Base-by-base conservation (phyloP, 164 flowering plant genomes). In the Macadamia integrifolia region DNA sequence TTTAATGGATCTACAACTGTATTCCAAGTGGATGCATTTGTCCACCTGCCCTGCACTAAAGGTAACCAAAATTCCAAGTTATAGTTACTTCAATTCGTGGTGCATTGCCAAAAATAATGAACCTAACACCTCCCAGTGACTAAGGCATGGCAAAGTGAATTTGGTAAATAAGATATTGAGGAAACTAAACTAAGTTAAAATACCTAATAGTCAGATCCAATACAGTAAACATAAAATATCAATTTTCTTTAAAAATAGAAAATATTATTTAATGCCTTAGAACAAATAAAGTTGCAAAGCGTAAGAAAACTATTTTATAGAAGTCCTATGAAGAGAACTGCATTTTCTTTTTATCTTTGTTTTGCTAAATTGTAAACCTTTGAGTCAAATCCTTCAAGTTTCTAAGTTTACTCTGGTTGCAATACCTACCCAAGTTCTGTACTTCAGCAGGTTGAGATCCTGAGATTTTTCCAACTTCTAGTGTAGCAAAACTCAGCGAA, bases 31-130 rank as follows among this genome's bases (percentile, higher is more conserved):
- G 92, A 81, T 28, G 98, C 75, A 64, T 72, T 71, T 6, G 66
- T 78, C 99, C 99, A 95, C 62, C 82, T 87, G 6, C 99, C 99
- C 83, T 92, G 92, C 80, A 92, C 99, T 91, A 69, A 49, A 75
- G 63, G 58, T 9, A 53, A 42, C 57, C 50, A 66, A 64, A 58
- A 74, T 14, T 15, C 52, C 49, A 60, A 40, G 28, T 48, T 58
- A n/a, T 46, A 46, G 50, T 46, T 8, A 46, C 12, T 46, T 46
- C 6, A 11, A 46, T 8, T 46, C 7, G 50, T 46, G 50, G 50
- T 2, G 50, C 12, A 11, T 8, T 3, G 50, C 50, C 9, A 46
- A 46, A 46, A 46, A 46, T 11, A 46, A 46, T 46, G 9, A 46
- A 9, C 12, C 9, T 46, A 46, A 46, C 3, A 46, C 50, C 50